Percentiles rank a stretch among this genome's conserved stretches.
Evolutionary conservation across 2,329 filamentous ascomycete species (phyloP).

Genomic region (Trichoderma sp.): DNA sequence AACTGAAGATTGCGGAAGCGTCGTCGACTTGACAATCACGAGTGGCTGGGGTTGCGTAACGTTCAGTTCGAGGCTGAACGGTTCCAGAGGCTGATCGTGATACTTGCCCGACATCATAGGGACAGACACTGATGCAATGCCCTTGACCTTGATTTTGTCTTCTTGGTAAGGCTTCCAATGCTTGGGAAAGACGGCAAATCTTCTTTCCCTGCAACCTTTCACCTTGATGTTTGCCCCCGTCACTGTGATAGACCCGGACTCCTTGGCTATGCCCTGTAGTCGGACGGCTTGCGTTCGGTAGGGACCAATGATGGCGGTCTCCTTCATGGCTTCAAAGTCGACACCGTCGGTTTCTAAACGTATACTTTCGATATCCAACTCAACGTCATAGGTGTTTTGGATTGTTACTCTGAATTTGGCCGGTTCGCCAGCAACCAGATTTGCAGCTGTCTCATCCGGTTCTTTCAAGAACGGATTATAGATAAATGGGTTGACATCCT

Average conservation of each 20-base stretch:
- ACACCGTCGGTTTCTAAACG: conserved; percentile 70
- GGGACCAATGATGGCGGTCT: conserved; percentile 69
- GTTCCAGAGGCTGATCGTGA: conserved; percentile 42
- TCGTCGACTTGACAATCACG: conserved; percentile 70
- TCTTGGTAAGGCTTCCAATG: conserved; percentile 70
- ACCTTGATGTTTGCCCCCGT: conserved; percentile 78
- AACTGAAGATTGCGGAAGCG: conserved; percentile 76
- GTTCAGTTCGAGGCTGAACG: conserved; percentile 59
- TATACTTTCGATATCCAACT: conserved; percentile 83
- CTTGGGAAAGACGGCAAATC: conserved; percentile 78
- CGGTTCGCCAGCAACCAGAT: conserved; percentile 75
- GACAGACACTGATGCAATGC: conserved; percentile 55
- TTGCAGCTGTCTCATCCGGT: conserved; percentile 58
- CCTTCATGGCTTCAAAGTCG: conserved; percentile 63
- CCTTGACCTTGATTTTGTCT: conserved; percentile 73
- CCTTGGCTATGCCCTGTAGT: conserved; percentile 65
- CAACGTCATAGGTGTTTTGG: conserved; percentile 93
- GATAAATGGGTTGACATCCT: conserved; percentile 79
- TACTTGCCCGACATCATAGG: conserved; percentile 40
- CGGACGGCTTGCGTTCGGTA: conserved; percentile 78
- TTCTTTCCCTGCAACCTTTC: conserved; percentile 74
- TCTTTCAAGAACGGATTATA: conserved; percentile 88
- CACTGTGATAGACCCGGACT: conserved; percentile 67
- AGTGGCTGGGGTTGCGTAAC: conserved; percentile 79
- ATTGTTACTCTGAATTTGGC: conserved; percentile 78